A percentile compares a stretch with the other conserved stretches of the same genome.
These are phyloP conservation scores for Pouteria campechiana DNA, from an alignment of 179 eudicot species.

Conservation along the genomic window DNA sequence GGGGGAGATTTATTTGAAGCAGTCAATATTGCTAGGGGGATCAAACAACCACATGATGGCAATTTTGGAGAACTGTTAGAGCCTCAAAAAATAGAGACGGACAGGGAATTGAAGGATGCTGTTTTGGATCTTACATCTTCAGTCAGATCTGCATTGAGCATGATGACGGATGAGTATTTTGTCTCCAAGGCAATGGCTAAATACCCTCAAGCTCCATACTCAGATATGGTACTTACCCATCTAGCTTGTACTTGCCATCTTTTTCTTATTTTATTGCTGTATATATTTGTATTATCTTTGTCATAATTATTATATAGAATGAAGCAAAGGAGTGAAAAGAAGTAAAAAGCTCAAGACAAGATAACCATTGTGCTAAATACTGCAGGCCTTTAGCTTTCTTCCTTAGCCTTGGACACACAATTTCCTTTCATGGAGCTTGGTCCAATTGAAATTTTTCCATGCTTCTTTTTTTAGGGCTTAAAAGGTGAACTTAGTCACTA, in stretches of 20 bases:
- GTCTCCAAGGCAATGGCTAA: slow-evolving; percentile 65
- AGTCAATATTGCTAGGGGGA: slow-evolving; percentile 34
- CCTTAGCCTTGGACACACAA: too few species aligned
- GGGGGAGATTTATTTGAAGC: slow-evolving; percentile 82
- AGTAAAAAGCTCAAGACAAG: too few species aligned
- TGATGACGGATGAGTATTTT: slow-evolving; percentile 54
- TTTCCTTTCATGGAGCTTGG: too few species aligned
- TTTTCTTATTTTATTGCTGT: background rate
- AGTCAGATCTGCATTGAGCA: slow-evolving; percentile 30
- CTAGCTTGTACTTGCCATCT: slow-evolving; percentile 1
- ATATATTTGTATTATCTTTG: background rate
- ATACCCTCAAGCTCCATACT: slow-evolving; percentile 68
- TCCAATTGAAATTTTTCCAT: too few species aligned
- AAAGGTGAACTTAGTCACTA: too few species aligned
- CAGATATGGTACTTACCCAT: slow-evolving; percentile 86
- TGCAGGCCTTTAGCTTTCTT: too few species aligned
- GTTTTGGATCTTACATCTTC: slow-evolving; percentile 40
- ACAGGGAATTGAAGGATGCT: slow-evolving; percentile 27
- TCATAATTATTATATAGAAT: too few species aligned
- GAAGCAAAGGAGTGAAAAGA: too few species aligned
- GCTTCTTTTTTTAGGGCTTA: too few species aligned
- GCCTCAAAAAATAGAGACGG: slow-evolving; percentile 16
- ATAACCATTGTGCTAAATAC: too few species aligned
- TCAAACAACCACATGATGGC: slow-evolving; percentile 32
- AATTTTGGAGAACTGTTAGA: slow-evolving; percentile 49